Conservation (phyloP, 495 filamentous ascomycete species). For the Wilcoxina mikolae region DNA sequence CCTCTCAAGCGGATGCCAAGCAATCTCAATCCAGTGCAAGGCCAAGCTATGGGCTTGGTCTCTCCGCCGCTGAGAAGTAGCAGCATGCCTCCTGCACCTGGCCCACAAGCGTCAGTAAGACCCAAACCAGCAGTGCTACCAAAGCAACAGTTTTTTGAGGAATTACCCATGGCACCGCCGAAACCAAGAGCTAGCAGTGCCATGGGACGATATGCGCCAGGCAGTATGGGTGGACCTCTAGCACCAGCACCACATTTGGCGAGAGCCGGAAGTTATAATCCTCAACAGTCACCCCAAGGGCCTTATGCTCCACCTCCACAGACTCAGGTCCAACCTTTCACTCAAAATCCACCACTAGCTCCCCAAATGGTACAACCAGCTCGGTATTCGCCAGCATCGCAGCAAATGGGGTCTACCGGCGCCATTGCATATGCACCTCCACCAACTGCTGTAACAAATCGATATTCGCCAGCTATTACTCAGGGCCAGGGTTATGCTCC, state of each 20-base stretch:
- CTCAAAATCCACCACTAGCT: conserved; percentile 7
- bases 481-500: conserved; percentile 33
- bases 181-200: conserved; percentile 39
- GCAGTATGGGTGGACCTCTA: conserved; percentile 22
- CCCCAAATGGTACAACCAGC: conserved; percentile 19
- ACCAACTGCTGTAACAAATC: conserved; percentile 27
- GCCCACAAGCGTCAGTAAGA: conserved; percentile 22
- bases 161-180: conserved; percentile 52
- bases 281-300: conserved; percentile 21
- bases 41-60: conserved; percentile 31
- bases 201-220: conserved; percentile 16
- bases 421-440: conserved; percentile 12
- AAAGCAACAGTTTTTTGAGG: conserved; percentile 40
- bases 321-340: background rate
- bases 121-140: conserved; percentile 16
- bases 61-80: conserved; percentile 45
- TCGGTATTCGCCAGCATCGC: conserved; percentile 40
- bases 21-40: conserved; percentile 34
- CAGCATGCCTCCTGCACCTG: conserved; percentile 37
- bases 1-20: conserved; percentile 34
- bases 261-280: conserved; percentile 41
- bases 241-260: conserved; percentile 34
- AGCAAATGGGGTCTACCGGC: conserved; percentile 10
- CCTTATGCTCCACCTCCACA: conserved; percentile 2
- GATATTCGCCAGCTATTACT: conserved; percentile 40